These are phyloP conservation scores for Melanopsichium pennsylvanicum DNA, from an alignment of 1,284 basidiomycete species.

Conservation along the genomic window DNA sequence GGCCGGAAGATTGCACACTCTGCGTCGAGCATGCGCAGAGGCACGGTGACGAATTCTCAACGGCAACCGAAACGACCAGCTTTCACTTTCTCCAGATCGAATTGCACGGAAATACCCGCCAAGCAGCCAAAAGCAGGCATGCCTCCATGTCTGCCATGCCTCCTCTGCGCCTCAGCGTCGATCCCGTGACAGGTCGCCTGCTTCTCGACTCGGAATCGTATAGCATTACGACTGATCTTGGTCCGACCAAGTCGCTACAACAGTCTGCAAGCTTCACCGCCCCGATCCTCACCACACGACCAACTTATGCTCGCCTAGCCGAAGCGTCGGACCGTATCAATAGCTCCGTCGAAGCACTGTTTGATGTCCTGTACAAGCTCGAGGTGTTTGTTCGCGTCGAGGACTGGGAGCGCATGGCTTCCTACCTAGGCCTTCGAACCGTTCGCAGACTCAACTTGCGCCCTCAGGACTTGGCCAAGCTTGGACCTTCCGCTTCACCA, in stretches of 20 bases:
- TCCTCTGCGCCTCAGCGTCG: constrained; percentile 39
- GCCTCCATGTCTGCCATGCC: constrained; percentile 11
- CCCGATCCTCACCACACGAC: constrained; percentile 23
- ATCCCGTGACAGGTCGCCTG: constrained; percentile 42
- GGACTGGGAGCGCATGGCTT: constrained; percentile 58
- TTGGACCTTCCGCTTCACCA: constrained; percentile 29
- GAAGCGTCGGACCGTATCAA: constrained; percentile 51
- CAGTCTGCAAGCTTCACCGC: constrained; percentile 28
- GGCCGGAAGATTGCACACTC: constrained; percentile 32
- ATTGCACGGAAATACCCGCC: constrained; percentile 10
- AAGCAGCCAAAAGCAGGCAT: background rate
- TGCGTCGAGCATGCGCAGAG: constrained; percentile 24
- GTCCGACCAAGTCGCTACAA: background rate
- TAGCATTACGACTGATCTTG: background rate
- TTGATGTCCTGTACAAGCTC: constrained; percentile 43
- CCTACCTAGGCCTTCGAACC: constrained; percentile 69
- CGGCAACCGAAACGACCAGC: constrained; percentile 20
- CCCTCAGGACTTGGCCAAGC: constrained; percentile 43
- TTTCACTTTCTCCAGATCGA: constrained; percentile 32
- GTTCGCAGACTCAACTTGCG: constrained; percentile 76
- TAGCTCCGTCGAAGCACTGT: constrained; percentile 28
- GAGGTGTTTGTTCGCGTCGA: constrained; percentile 49
- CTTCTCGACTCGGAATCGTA: constrained; percentile 24
- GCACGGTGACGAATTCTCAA: constrained; percentile 27
- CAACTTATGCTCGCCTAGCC: constrained; percentile 20